A percentile compares a stretch with the other conserved stretches of the same genome.
Conservation (phyloP, 2,329 filamentous ascomycete species). For the Cordyceps cateniannulata region DNA sequence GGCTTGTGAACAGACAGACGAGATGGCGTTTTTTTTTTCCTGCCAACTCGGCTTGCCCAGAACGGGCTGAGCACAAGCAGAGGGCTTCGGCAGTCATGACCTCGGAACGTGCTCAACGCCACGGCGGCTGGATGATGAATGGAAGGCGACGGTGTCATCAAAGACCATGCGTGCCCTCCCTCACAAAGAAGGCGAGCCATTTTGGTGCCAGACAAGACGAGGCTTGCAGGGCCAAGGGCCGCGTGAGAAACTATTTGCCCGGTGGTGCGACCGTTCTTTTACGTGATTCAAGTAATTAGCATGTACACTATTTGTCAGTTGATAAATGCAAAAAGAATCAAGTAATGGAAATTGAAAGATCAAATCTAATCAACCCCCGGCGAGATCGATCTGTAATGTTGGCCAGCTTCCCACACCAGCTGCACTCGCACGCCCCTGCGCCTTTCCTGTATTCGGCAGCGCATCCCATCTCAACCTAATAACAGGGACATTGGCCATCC, state of each 20-base stretch:
- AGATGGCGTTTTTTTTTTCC: neutral
- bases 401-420: neutral
- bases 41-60: neutral
- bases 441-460: neutral
- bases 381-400: slow-evolving; percentile 9
- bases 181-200: too few relatives aligned
- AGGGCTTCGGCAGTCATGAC: neutral
- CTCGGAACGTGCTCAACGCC: neutral
- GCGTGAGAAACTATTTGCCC: too few relatives aligned
- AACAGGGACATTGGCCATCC: neutral
- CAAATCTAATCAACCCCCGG: neutral
- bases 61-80: neutral
- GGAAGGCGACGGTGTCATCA: neutral
- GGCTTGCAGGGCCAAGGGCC: too few relatives aligned
- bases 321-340: neutral
- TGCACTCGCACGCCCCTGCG: neutral
- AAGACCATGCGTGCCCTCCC: too few relatives aligned
- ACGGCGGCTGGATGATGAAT: neutral
- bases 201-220: too few relatives aligned
- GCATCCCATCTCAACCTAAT: neutral
- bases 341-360: neutral
- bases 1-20: neutral
- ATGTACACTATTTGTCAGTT: neutral
- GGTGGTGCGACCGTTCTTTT: neutral
- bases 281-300: too few relatives aligned